Percentiles rank a stretch among this genome's conserved stretches.
phyloP scores from a whole-genome alignment of 192 early-diverging fungal species.

The Phlyctochytrium arcticum region DNA sequence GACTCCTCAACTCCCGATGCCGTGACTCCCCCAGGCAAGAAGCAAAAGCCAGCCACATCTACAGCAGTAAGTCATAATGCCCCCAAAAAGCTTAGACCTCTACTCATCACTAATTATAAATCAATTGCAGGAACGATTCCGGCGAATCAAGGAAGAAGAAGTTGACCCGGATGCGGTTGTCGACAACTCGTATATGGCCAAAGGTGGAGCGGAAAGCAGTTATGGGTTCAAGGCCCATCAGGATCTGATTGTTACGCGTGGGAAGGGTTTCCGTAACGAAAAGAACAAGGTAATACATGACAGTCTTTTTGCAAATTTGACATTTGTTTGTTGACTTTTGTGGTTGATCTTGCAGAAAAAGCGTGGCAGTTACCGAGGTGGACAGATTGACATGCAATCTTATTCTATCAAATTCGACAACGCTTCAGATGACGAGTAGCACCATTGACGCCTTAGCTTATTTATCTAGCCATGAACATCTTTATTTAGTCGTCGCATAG shows the following conservation, averaged over 20 bases:
- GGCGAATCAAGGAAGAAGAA: constrained; percentile 76
- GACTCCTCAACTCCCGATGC: neutral
- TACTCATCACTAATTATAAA: neutral
- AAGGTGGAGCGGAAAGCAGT: constrained; percentile 62
- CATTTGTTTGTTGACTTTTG: neutral
- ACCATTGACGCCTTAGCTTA: no score
- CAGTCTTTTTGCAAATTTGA: neutral
- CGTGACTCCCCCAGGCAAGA: constrained; percentile 6
- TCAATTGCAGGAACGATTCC: constrained; percentile 58
- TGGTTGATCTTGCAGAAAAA: constrained; percentile 60
- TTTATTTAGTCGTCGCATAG: no score
- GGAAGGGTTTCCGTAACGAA: constrained; percentile 89
- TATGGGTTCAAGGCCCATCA: constrained; percentile 92
- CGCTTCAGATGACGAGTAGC: constrained; percentile 2
- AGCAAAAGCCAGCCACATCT: neutral
- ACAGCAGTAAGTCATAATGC: neutral
- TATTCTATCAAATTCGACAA: constrained; percentile 84
- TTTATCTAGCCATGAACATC: no score
- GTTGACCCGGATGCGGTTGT: constrained; percentile 57
- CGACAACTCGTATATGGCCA: constrained; percentile 81
- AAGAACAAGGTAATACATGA: constrained; percentile 74
- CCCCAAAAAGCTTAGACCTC: neutral
- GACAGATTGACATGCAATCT: constrained; percentile 75
- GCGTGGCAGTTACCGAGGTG: constrained; percentile 90
- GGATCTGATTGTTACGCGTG: constrained; percentile 85